These are phyloP conservation scores for Crithidia bombi DNA, from an alignment of 208 protist species.

Conservation along the genomic window DNA sequence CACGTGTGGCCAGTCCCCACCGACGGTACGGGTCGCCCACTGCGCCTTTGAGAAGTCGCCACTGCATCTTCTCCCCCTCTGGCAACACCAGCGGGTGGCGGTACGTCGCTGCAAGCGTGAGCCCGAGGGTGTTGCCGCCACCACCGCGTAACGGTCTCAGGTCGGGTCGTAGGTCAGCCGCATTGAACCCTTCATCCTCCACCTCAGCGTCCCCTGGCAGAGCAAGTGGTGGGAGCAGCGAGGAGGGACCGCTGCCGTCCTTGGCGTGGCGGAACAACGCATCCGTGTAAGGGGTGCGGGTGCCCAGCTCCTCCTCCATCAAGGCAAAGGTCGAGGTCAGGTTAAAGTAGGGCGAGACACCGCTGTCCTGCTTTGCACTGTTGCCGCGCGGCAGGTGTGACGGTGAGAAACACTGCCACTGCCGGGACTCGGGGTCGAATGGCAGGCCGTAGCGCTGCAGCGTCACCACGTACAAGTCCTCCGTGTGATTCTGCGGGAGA, in stretches of 20 bases:
- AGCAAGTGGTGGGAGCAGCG: not conserved
- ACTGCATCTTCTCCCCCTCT: conserved; percentile 28
- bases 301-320: conserved; percentile 78
- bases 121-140: conserved; percentile 53
- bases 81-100: conserved; percentile 42
- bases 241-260: not conserved
- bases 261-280: conserved; percentile 9
- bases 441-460: conserved; percentile 78
- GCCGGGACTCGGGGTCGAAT: conserved; percentile 77
- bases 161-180: conserved; percentile 32
- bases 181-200: conserved; percentile 28
- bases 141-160: conserved; percentile 26
- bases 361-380: conserved; percentile 1
- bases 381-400: conserved; percentile 2
- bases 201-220: not conserved
- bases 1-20: conserved; percentile 41
- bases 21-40: conserved; percentile 54
- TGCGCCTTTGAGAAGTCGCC: conserved; percentile 33
- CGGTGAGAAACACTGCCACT: conserved; percentile 80
- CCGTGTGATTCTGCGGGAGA: conserved; percentile 87
- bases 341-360: conserved; percentile 57
- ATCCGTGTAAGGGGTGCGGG: conserved; percentile 42
- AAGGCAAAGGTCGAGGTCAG: conserved; percentile 67
- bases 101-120: conserved; percentile 47
- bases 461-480: conserved; percentile 84